phyloP scores from a whole-genome alignment of 2,329 filamentous ascomycete species.

The Colletotrichum magnum region DNA sequence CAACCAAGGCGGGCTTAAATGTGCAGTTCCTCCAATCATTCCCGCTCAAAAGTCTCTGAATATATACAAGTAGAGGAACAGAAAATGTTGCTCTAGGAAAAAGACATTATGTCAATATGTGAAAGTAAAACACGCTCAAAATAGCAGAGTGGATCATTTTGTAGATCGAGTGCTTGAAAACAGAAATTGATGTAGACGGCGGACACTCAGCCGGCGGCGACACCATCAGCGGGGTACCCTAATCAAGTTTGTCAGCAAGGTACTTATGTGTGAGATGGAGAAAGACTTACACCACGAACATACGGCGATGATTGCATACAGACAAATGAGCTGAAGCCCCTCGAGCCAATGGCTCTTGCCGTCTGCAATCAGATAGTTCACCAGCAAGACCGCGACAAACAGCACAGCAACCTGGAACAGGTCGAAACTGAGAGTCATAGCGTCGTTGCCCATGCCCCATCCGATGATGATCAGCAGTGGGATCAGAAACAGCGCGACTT shows the following conservation, averaged over 20 bases:
- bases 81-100: neutral
- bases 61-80: constrained; percentile 16
- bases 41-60: neutral
- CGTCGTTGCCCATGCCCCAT: constrained; percentile 79
- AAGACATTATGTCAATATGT: constrained; percentile 34
- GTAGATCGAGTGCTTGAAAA: neutral
- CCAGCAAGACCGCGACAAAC: constrained; percentile 86
- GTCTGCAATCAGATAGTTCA: constrained; percentile 89
- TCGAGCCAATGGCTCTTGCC: constrained; percentile 89
- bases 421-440: constrained; percentile 89
- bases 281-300: constrained; percentile 72
- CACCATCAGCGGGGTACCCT: constrained; percentile 36
- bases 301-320: constrained; percentile 84
- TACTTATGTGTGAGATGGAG: too few species aligned
- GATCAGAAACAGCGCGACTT: constrained; percentile 84
- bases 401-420: constrained; percentile 89
- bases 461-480: constrained; percentile 83
- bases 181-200: neutral
- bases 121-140: constrained; percentile 24
- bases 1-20: neutral
- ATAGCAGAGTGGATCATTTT: neutral
- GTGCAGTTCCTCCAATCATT: constrained; percentile 7
- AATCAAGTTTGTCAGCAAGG: neutral
- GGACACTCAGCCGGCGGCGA: constrained; percentile 33
- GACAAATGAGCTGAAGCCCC: constrained; percentile 80